Base-by-base conservation (phyloP, 805 yeast species). In the Myxozyma nipponensis region DNA sequence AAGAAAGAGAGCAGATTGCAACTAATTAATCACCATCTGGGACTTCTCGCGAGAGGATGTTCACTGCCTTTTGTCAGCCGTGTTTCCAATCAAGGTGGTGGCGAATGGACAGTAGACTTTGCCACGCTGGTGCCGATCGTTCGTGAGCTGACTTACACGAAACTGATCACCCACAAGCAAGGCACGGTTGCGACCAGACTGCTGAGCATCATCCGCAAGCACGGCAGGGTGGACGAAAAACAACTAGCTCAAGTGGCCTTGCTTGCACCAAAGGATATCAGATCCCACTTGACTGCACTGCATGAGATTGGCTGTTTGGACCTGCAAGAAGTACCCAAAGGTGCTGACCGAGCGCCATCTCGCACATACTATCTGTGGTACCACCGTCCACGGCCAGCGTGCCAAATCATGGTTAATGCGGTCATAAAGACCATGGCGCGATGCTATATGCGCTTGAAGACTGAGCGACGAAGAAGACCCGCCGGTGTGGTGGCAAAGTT, bases 241-340 rank as follows among this genome's bases (percentile, higher is more conserved):
- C 73, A 83, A 18, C 77, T 93, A 44, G 54, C 61, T 35, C 82
- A 85, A 46, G 67, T 78, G 15, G 91, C 93, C 1, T 69, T 93
- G 46, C 75, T 93, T 67, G 86, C 80, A 57, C 95, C 88, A 51
- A 79, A 78, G 52, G 84, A 82, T 34, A 85, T 89, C 6, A 75
- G 96, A 49, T 80, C 82, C 36, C 81, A 84, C 39, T 70, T 89
- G 39, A 78, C 84, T 41, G 77, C 78, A 30, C 70, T 93, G 47
- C 77, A 86, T 24, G 78, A 77, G 46, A 75, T 80, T 57, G 88
- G 90, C 54, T 77, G 86, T 18, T 71, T 90, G 18, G 96, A 91
- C 64, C 76, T 90, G 34, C 98, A 91, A 68, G 98, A 93, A 69
- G 84, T 93, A 25, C 97, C 98, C 10, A 79, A 91, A 62, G 84